These are phyloP conservation scores for Boletus fagicola DNA, from an alignment of 768 basidiomycete species.

Conservation along the genomic window DNA sequence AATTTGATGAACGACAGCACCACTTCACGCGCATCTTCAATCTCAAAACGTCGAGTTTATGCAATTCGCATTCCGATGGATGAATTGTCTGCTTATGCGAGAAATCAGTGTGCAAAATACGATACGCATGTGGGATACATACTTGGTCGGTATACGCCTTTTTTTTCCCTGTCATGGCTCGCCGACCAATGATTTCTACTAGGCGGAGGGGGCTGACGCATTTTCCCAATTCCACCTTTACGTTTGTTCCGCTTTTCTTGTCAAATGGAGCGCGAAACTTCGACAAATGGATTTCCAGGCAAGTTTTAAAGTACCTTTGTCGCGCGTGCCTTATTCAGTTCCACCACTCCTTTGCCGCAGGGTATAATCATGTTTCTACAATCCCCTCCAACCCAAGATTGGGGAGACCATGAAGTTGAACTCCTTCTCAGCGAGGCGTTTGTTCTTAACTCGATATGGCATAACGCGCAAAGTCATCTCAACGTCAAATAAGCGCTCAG, in stretches of 20 bases:
- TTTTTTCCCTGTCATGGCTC: neutral
- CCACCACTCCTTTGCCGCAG: conserved; percentile 38
- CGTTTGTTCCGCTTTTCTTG: conserved; percentile 96
- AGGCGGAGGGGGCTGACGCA: conserved; percentile 97
- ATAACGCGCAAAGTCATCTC: conserved; percentile 89
- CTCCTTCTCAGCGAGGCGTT: conserved; percentile 95
- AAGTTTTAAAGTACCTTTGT: conserved; percentile 18
- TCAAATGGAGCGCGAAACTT: conserved; percentile 91
- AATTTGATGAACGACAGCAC: conserved; percentile 47
- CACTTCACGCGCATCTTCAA: conserved; percentile 83
- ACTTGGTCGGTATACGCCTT: conserved; percentile 62
- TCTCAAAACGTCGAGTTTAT: conserved; percentile 96
- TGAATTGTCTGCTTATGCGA: conserved; percentile 98
- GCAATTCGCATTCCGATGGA: conserved; percentile 99
- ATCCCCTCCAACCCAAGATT: conserved; percentile 85
- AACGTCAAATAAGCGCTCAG: conserved; percentile 43
- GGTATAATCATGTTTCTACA: conserved; percentile 99
- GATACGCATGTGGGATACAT: conserved; percentile 99
- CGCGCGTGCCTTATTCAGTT: neutral
- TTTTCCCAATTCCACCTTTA: conserved; percentile 99
- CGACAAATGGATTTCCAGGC: conserved; percentile 99
- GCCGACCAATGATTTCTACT: conserved; percentile 1
- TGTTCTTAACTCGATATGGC: conserved; percentile 89
- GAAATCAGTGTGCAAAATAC: conserved; percentile 97
- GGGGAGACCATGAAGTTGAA: conserved; percentile 96